These are phyloP conservation scores for Mycothermus thermophilus DNA, from an alignment of 495 filamentous ascomycete species.

Conservation along the genomic window DNA sequence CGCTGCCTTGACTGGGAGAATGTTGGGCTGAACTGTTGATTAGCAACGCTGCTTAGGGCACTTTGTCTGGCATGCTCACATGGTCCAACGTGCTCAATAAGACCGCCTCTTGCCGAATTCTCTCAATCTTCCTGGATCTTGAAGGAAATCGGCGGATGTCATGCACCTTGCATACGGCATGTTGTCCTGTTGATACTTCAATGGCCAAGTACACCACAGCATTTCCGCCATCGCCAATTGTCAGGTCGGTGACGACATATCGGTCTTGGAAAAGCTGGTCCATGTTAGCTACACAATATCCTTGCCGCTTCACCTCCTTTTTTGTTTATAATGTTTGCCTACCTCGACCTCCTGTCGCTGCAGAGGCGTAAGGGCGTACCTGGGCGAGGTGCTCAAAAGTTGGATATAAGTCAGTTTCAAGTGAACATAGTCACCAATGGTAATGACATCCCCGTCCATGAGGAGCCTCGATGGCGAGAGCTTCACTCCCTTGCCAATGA, in stretches of 20 bases:
- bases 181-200: conserved; percentile 48
- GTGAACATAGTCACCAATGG: conserved; percentile 19
- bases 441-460: conserved; percentile 40
- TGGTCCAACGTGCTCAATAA: conserved; percentile 46
- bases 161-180: conserved; percentile 67
- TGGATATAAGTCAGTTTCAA: conserved; percentile 23
- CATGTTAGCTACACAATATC: too few relatives aligned
- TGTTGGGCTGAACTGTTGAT: conserved; percentile 39
- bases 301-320: too few relatives aligned
- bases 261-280: conserved; percentile 31
- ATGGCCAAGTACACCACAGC: conserved; percentile 71
- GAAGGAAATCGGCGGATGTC: conserved; percentile 11
- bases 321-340: not conserved
- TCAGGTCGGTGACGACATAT: conserved; percentile 36
- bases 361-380: conserved; percentile 4
- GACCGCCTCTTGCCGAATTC: conserved; percentile 35
- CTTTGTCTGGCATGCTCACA: conserved; percentile 25
- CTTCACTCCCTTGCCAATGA: conserved; percentile 24
- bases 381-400: not conserved
- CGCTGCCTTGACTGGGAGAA: conserved; percentile 41
- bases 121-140: conserved; percentile 9
- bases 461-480: conserved; percentile 34
- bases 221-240: conserved; percentile 74
- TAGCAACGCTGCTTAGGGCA: not conserved
- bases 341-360: conserved; percentile 18